A percentile compares a stretch with the other conserved stretches of the same genome.
These are phyloP conservation scores for Trichoderma polysporum DNA, from an alignment of 2,329 filamentous ascomycete genomes.

Conservation along the genomic window DNA sequence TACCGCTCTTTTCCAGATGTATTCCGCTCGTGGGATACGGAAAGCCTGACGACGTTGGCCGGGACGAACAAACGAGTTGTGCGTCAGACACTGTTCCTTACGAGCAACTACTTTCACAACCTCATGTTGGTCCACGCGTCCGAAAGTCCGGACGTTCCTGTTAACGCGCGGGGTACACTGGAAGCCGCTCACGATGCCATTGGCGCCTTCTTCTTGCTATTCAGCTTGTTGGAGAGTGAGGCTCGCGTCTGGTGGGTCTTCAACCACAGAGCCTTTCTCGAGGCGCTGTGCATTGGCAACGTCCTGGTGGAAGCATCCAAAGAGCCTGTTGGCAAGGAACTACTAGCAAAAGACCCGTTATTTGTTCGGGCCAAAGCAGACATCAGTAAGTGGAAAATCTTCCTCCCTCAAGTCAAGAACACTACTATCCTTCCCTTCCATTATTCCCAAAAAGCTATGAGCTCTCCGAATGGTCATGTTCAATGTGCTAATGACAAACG, in stretches of 20 bases:
- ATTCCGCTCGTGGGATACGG: constrained; percentile 67
- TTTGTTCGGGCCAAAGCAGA: constrained; percentile 60
- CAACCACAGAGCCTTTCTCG: constrained; percentile 76
- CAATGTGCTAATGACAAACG: neutral
- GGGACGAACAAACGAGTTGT: constrained; percentile 63
- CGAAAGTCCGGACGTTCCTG: constrained; percentile 61
- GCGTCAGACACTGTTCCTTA: constrained; percentile 73
- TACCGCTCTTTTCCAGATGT: constrained; percentile 71
- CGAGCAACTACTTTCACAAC: constrained; percentile 81
- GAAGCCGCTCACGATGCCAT: constrained; percentile 77
- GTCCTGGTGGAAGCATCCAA: constrained; percentile 53
- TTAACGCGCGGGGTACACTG: constrained; percentile 67
- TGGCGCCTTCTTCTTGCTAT: constrained; percentile 71
- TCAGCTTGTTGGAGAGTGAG: constrained; percentile 66
- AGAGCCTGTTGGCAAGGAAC: constrained; percentile 47
- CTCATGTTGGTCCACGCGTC: constrained; percentile 76
- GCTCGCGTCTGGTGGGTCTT: constrained; percentile 83
- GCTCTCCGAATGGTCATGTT: neutral
- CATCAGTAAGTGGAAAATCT: constrained; percentile 50
- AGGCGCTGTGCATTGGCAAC: constrained; percentile 67
- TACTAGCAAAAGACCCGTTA: constrained; percentile 53
- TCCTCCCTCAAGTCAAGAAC: neutral
- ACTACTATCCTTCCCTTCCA: constrained; percentile 1
- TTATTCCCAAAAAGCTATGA: constrained; percentile 13
- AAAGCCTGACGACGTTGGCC: constrained; percentile 57